Evolutionary conservation across 2,329 filamentous ascomycete genomes (phyloP), one percentile per base, ranked within the genome.

Genomic region (Neofusicoccum kwambonambiense): DNA sequence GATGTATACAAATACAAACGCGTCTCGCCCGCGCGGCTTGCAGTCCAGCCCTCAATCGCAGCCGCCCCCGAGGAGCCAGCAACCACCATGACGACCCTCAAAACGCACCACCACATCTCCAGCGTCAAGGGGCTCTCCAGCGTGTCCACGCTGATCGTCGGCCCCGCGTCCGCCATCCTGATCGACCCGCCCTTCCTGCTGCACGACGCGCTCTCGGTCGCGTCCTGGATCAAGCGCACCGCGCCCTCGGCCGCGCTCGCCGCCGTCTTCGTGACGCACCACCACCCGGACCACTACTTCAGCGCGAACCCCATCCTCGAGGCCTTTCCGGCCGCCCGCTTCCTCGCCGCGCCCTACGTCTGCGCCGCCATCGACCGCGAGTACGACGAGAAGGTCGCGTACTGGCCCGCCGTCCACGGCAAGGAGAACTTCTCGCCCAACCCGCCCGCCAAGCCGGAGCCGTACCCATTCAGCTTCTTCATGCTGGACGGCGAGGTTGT

Each of bases 151-250:
- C 65, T 75, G 15, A 71, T 75, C 3, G 65, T 71, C 1, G 72
- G 72, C 1, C 31, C 50, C 58, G 37, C 9, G 3, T 13, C 37
- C 13, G 39, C 37, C 41, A 65, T 71, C 45, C 65, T 76, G 11
- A 70, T 76, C 50, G 74, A 77, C 61, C 73, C 71, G 0, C 75
- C 75, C 0, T 73, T 76, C 64, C 71, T 77, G 12, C 66, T 76
- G 5, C 69, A 69, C 4, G 74, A 75, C 61, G 74, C 73, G 34
- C 51, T 70, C 4, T 66, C 71, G 11, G 69, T 74, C 3, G 68
- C 74, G 9, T n/a, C 45, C 39, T 75, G 72, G 70, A 67, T 75
- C 35, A 70, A 71, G 42, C 39, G 66, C 4, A 75, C 64, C 5
- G 72, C 69, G 3, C 34, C 56, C 4, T 54, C 69, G 3, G 69